Percentiles rank a stretch among this genome's conserved stretches.
phyloP scores from a whole-genome alignment of 2,329 filamentous ascomycete genomes.

The Diaporthe helianthi region DNA sequence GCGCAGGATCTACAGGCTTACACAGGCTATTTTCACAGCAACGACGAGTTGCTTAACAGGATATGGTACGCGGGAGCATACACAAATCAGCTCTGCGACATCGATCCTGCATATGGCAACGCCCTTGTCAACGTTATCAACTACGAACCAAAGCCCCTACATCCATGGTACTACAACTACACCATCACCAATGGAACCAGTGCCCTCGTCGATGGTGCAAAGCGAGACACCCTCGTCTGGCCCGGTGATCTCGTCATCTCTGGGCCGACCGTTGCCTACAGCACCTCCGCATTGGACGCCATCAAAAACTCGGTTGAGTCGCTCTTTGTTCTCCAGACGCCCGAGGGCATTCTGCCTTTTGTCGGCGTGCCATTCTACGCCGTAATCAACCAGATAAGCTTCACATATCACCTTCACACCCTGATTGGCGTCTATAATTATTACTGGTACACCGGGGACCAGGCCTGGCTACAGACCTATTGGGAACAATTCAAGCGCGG shows the following conservation, averaged over 20 bases:
- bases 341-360: conserved; percentile 50
- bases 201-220: conserved; percentile 60
- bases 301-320: conserved; percentile 57
- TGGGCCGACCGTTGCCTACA: conserved; percentile 60
- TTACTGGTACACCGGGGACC: conserved; percentile 61
- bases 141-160: conserved; percentile 2
- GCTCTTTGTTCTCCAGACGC: conserved; percentile 53
- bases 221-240: conserved; percentile 66
- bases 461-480: conserved; percentile 51
- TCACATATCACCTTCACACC: conserved; percentile 65
- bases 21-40: conserved; percentile 59
- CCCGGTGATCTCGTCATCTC: conserved; percentile 67
- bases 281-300: conserved; percentile 59
- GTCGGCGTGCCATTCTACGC: conserved; percentile 52
- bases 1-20: conserved; percentile 57
- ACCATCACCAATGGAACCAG: conserved; percentile 43
- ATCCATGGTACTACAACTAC: conserved; percentile 41
- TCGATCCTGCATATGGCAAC: conserved; percentile 45
- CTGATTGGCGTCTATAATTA: conserved; percentile 67
- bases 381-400: conserved; percentile 42
- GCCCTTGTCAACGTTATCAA: conserved; percentile 44
- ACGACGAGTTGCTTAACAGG: conserved; percentile 57
- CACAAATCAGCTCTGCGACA: conserved; percentile 52
- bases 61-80: conserved; percentile 65
- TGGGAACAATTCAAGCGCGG: conserved; percentile 58